These are phyloP conservation scores for Yamadazyma songkhlaensis DNA, from an alignment of 1,139 yeast species.

Conservation along the genomic window DNA sequence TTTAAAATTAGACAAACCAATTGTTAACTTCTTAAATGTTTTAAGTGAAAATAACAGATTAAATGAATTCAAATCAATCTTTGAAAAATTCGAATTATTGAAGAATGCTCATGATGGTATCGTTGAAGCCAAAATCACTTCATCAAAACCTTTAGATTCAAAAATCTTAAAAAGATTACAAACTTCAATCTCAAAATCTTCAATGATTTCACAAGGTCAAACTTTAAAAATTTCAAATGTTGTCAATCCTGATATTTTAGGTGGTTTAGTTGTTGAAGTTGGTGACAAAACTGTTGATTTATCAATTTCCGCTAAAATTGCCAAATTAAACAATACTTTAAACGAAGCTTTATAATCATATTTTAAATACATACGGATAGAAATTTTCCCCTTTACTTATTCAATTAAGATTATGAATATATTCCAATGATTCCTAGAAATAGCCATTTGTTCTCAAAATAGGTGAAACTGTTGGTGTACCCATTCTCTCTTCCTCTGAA, in stretches of 20 bases:
- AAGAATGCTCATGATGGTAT: slow-evolving; percentile 89
- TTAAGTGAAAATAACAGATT: slow-evolving; percentile 96
- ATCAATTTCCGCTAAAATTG: slow-evolving; percentile 79
- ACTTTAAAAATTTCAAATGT: slow-evolving; percentile 79
- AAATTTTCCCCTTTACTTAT: neutral
- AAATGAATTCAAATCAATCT: slow-evolving; percentile 61
- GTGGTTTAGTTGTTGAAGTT: slow-evolving; percentile 94
- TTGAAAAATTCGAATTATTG: slow-evolving; percentile 70
- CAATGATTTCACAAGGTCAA: slow-evolving; percentile 82
- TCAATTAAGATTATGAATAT: too few relatives aligned
- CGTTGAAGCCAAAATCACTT: slow-evolving; percentile 90
- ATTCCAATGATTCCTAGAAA: too few relatives aligned
- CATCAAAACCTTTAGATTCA: slow-evolving; percentile 82
- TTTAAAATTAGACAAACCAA: slow-evolving; percentile 68
- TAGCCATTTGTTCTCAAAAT: too few relatives aligned
- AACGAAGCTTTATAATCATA: slow-evolving; percentile 62
- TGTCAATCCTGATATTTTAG: slow-evolving; percentile 87
- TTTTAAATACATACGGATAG: slow-evolving; percentile 1
- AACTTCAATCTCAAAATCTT: slow-evolving; percentile 72
- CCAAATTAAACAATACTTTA: slow-evolving; percentile 86
- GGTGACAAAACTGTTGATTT: slow-evolving; percentile 97
- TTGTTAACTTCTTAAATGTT: slow-evolving; percentile 76
- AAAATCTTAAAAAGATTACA: slow-evolving; percentile 79
- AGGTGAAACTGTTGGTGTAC: too few relatives aligned
- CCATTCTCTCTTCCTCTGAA: too few relatives aligned